Evolutionary conservation across 805 yeast genomes (phyloP), one percentile per base, ranked within the genome.

Genomic region (Brettanomyces nanus): DNA sequence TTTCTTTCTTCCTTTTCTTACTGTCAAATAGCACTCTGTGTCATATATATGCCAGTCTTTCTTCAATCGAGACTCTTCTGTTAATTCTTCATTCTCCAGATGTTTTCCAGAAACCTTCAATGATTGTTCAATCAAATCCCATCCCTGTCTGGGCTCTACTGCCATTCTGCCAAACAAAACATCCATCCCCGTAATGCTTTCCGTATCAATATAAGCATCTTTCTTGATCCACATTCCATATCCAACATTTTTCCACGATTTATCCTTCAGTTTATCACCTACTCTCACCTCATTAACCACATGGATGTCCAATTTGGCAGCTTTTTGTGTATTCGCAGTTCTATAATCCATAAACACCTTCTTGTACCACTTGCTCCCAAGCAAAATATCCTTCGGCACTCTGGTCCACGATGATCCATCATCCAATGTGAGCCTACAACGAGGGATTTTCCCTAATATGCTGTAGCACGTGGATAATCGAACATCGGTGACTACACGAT

Each of bases 101-200:
- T 41, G 35, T 14, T n/a, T 13, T n/a, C 17, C 7, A 20, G n/a
- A 7, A 14, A 17, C 26, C 34, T 13, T 32, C 33, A 50, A 38
- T 22, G 55, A 54, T 3, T 36, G 5, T 9, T 33, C 18, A 1
- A 33, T 2, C 3, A 66, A 40, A 6, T 73, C 45, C 95, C 95
- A 87, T 34, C 72, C 73, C 0, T 76, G 75, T 39, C 95, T 65
- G 3, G 95, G 94, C 37, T 85, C 95, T 3, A 72, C 75, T 1
- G 84, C 80, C 45, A 78, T 85, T 3, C 56, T 52, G 1, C 95
- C 94, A 61, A 77, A 87, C 26, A 89, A 59, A 1, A 85, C 67
- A 45, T 83, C 85, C 10, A 86, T 48, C 3, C 70, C 84, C 6
- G 77, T 71, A 5, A 80, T 55, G 1, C 77, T 63, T 17, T 56